Evolutionary conservation across 2,329 filamentous ascomycete species (phyloP).

Genomic region (Pleomassaria siparia): DNA sequence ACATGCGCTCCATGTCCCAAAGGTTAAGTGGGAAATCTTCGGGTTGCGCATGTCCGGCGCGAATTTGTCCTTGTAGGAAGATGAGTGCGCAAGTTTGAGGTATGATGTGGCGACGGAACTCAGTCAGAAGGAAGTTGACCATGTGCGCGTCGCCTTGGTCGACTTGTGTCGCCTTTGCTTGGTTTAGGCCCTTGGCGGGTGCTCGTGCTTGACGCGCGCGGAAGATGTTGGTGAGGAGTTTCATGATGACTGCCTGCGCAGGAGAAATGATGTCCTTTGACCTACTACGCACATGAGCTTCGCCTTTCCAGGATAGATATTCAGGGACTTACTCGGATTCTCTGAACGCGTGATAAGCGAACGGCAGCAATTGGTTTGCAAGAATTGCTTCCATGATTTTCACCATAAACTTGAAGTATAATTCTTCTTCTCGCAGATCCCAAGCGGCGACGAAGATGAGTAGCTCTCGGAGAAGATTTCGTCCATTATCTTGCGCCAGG

Average conservation of each 20-base stretch:
- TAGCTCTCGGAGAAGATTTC: slow-evolving; percentile 85
- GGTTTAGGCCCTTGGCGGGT: slow-evolving; percentile 48
- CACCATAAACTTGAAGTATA: slow-evolving; percentile 95
- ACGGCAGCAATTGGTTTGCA: slow-evolving; percentile 84
- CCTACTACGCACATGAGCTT: slow-evolving; percentile 28
- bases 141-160: slow-evolving; percentile 63
- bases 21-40: slow-evolving; percentile 91
- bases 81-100: slow-evolving; percentile 94
- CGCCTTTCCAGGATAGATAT: background rate
- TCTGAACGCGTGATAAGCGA: slow-evolving; percentile 86
- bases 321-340: slow-evolving; percentile 53
- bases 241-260: slow-evolving; percentile 88
- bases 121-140: slow-evolving; percentile 88
- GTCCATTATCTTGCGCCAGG: slow-evolving; percentile 83
- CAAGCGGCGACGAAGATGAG: slow-evolving; percentile 96
- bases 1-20: slow-evolving; percentile 97
- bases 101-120: slow-evolving; percentile 89
- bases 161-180: slow-evolving; percentile 48
- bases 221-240: slow-evolving; percentile 88
- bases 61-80: slow-evolving; percentile 88
- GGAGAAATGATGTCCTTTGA: slow-evolving; percentile 96
- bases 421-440: slow-evolving; percentile 89
- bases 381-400: slow-evolving; percentile 94
- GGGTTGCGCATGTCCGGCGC: slow-evolving; percentile 71
- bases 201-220: slow-evolving; percentile 56